These are phyloP conservation scores for Rhodamnia argentea DNA, from an alignment of 345 rosid genomes.

Conservation along the genomic window DNA sequence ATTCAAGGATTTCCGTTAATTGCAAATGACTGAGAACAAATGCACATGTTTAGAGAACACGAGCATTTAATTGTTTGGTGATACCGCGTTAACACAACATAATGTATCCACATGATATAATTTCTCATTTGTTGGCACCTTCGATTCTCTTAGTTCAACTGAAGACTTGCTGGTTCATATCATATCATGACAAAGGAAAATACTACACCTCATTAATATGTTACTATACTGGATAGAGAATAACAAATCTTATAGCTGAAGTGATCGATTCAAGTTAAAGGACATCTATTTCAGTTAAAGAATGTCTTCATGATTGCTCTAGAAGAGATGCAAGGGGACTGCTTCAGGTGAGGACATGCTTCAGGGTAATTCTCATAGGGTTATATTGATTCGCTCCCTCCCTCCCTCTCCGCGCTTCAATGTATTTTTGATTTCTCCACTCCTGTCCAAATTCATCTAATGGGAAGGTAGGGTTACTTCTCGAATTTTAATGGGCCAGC, in stretches of 20 bases:
- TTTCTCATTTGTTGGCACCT: not conserved
- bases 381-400: not conserved
- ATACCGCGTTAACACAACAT: not conserved
- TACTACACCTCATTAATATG: not conserved
- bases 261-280: not conserved
- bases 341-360: not conserved
- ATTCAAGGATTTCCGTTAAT: not conserved
- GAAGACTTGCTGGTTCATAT: not conserved
- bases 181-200: not conserved
- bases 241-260: not conserved
- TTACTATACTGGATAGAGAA: not conserved
- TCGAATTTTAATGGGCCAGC: not conserved
- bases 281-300: not conserved
- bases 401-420: not conserved
- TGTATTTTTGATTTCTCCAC: not conserved
- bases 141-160: not conserved
- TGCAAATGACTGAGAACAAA: not conserved
- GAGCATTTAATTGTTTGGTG: not conserved
- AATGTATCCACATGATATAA: not conserved
- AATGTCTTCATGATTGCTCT: not conserved
- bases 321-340: not conserved
- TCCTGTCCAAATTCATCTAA: not conserved
- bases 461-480: not conserved
- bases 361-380: not conserved
- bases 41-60: not conserved